Evolutionary conservation across 1,139 yeast species (phyloP).

Genomic region (Lodderomyces orthopsilosis): DNA sequence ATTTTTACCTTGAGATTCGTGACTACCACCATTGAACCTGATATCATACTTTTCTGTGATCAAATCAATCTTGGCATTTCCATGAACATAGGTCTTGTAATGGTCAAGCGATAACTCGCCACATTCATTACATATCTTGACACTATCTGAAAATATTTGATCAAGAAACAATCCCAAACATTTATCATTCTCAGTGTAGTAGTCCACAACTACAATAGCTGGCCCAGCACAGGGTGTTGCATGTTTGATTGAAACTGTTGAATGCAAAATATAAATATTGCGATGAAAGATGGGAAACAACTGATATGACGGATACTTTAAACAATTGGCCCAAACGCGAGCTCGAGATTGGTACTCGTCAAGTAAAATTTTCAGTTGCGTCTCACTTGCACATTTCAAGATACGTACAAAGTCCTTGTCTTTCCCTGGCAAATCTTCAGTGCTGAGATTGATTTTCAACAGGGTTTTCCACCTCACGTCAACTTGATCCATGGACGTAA

Average conservation of each 20-base stretch:
- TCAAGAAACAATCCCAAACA: conserved; percentile 89
- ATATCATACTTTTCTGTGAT: conserved; percentile 57
- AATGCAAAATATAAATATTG: conserved; percentile 70
- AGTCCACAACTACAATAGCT: conserved; percentile 74
- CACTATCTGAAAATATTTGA: conserved; percentile 68
- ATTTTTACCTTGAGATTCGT: conserved; percentile 39
- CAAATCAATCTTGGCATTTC: conserved; percentile 77
- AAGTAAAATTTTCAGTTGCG: conserved; percentile 26
- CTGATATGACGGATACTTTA: conserved; percentile 40
- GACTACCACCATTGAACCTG: conserved; percentile 16
- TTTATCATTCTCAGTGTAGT: conserved; percentile 86
- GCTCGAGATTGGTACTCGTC: conserved; percentile 32
- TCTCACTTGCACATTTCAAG: conserved; percentile 33
- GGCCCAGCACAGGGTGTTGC: conserved; percentile 96
- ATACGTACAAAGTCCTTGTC: conserved; percentile 38
- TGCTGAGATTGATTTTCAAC: conserved; percentile 23
- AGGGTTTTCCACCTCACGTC: conserved; percentile 24
- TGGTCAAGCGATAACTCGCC: conserved; percentile 72
- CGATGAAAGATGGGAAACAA: conserved; percentile 62
- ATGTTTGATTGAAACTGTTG: conserved; percentile 78
- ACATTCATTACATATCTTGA: conserved; percentile 75
- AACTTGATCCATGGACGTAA: conserved; percentile 20
- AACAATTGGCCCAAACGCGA: conserved; percentile 40
- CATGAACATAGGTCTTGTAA: conserved; percentile 86
- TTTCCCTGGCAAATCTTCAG: conserved; percentile 32